A percentile compares a stretch with the other conserved stretches of the same genome.
phyloP scores from a whole-genome alignment of 352 stramenopile species.

The Phytophthora vignae region DNA sequence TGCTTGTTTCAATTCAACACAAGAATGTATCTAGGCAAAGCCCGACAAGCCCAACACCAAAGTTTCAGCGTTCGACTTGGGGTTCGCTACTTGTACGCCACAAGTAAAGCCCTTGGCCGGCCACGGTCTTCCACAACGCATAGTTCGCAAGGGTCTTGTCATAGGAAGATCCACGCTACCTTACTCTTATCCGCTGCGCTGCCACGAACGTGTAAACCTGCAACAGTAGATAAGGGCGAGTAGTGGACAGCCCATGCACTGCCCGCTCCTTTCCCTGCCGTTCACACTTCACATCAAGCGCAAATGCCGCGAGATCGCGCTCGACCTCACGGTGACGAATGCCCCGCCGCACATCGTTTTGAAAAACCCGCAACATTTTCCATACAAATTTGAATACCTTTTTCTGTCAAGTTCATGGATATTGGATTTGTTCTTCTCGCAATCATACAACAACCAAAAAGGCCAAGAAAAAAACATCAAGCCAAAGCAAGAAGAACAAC shows the following conservation, averaged over 20 bases:
- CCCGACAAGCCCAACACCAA: slow-evolving; percentile 3
- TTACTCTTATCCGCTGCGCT: slow-evolving; percentile 19
- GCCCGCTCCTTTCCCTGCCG: slow-evolving; percentile 36
- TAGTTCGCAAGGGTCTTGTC: background rate
- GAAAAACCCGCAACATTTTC: slow-evolving; percentile 38
- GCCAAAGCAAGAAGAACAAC: background rate
- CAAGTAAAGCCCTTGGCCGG: background rate
- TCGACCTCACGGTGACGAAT: slow-evolving; percentile 10
- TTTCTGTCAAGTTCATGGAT: slow-evolving; percentile 2
- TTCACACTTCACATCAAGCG: slow-evolving; percentile 33
- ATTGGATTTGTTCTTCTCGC: background rate
- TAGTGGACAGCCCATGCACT: slow-evolving; percentile 21
- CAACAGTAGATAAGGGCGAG: slow-evolving; percentile 24
- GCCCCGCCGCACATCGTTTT: background rate
- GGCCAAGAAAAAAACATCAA: background rate
- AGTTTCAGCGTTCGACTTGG: slow-evolving; percentile 18
- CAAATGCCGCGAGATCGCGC: slow-evolving; percentile 20
- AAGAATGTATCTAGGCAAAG: background rate
- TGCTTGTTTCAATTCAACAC: background rate
- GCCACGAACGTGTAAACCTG: slow-evolving; percentile 6
- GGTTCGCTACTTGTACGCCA: background rate
- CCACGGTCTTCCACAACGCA: slow-evolving; percentile 7
- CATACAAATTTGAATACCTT: slow-evolving; percentile 24
- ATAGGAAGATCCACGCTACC: background rate
- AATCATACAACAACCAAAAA: background rate